Evolutionary conservation across 805 yeast species (phyloP).

Genomic region (Candida nitratophila): DNA sequence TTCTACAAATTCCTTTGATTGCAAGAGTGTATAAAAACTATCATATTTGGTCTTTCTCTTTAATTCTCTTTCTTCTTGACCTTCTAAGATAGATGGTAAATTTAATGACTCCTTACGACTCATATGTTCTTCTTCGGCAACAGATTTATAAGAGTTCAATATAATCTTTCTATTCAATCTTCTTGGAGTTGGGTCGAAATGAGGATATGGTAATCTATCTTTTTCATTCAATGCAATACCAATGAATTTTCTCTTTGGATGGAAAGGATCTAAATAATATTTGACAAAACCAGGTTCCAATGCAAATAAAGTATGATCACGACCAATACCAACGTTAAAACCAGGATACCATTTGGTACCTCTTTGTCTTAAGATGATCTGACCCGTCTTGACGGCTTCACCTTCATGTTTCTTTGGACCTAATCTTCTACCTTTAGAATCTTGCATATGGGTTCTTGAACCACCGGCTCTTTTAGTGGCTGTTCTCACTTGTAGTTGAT

Average conservation of each 20-base stretch:
- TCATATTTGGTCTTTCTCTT: slow-evolving; percentile 27
- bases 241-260: slow-evolving; percentile 83
- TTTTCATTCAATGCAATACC: slow-evolving; percentile 75
- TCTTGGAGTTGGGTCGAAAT: slow-evolving; percentile 82
- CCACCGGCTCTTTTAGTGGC: slow-evolving; percentile 95
- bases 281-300: slow-evolving; percentile 89
- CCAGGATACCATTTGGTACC: slow-evolving; percentile 96
- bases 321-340: slow-evolving; percentile 82
- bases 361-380: slow-evolving; percentile 86
- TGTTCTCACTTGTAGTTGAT: slow-evolving; percentile 51
- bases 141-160: slow-evolving; percentile 41
- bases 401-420: slow-evolving; percentile 90
- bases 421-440: slow-evolving; percentile 89
- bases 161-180: slow-evolving; percentile 69
- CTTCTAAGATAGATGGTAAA: slow-evolving; percentile 42
- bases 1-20: slow-evolving; percentile 9
- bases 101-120: slow-evolving; percentile 61
- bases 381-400: slow-evolving; percentile 67
- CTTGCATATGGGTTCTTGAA: slow-evolving; percentile 88
- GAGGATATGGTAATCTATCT: slow-evolving; percentile 72
- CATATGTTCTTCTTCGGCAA: slow-evolving; percentile 52
- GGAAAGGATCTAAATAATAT: slow-evolving; percentile 92
- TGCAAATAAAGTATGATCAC: slow-evolving; percentile 89
- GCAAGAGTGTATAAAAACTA: slow-evolving; percentile 20
- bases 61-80: slow-evolving; percentile 32